These are phyloP conservation scores for Thelonectria rubi DNA, from an alignment of 2,329 filamentous ascomycete species.

Conservation along the genomic window DNA sequence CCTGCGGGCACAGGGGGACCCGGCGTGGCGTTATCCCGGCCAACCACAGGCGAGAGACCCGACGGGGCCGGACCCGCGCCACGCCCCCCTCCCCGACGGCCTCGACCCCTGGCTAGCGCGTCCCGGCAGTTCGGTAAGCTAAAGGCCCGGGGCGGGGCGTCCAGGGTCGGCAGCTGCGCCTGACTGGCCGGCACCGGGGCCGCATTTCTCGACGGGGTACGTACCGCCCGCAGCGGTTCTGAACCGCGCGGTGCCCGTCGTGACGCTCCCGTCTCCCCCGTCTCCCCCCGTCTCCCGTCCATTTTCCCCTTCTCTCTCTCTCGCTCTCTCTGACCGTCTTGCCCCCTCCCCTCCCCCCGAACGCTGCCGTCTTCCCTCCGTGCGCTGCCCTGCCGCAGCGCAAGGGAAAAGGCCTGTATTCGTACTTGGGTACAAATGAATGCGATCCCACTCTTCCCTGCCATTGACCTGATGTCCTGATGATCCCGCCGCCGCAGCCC, in stretches of 20 bases:
- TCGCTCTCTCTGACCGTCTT: too few relatives aligned
- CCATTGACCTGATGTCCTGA: background rate
- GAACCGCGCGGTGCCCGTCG: constrained; percentile 13
- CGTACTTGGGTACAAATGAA: background rate
- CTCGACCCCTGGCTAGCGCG: constrained; percentile 43
- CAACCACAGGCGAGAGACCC: too few relatives aligned
- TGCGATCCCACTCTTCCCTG: background rate
- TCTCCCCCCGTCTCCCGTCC: constrained; percentile 7
- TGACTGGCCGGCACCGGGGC: constrained; percentile 43
- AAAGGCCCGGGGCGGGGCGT: constrained; percentile 31
- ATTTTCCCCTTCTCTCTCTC: background rate
- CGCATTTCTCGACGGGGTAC: constrained; percentile 30
- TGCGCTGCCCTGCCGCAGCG: constrained; percentile 27
- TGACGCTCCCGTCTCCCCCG: constrained; percentile 19
- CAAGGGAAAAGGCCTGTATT: background rate
- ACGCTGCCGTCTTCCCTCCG: background rate
- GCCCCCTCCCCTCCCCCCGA: background rate
- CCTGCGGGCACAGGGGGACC: constrained; percentile 19
- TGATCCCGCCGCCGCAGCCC: background rate
- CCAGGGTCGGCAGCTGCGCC: constrained; percentile 31
- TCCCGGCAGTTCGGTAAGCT: constrained; percentile 50
- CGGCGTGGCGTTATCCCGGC: too few relatives aligned
- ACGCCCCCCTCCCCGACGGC: too few relatives aligned
- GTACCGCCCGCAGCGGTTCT: constrained; percentile 27
- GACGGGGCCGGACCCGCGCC: too few relatives aligned